Percentiles rank a stretch among this genome's conserved stretches.
These are phyloP conservation scores for Daldinia eschscholtzii DNA, from an alignment of 2,329 filamentous ascomycete genomes.

Conservation along the genomic window DNA sequence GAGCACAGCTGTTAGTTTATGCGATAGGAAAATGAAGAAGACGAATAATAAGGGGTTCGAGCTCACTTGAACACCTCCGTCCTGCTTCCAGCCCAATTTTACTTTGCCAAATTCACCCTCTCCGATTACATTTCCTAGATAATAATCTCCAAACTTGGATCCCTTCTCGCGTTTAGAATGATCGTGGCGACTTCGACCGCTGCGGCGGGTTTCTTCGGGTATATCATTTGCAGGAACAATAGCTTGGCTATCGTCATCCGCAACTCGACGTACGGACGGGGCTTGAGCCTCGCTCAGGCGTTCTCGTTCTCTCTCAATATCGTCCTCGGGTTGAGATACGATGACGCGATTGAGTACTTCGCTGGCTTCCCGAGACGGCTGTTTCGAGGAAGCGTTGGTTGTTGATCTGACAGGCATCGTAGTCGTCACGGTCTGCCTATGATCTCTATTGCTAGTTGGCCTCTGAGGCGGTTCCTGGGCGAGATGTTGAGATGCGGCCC, in stretches of 20 bases:
- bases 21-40: constrained; percentile 21
- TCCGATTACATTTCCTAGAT: constrained; percentile 93
- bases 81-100: constrained; percentile 97
- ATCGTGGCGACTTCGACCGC: constrained; percentile 70
- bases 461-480: constrained; percentile 58
- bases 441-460: constrained; percentile 57
- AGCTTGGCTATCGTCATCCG: constrained; percentile 58
- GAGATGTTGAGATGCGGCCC: constrained; percentile 53
- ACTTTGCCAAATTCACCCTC: constrained; percentile 99
- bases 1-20: constrained; percentile 39
- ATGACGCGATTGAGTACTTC: constrained; percentile 83
- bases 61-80: constrained; percentile 83
- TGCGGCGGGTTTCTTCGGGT: constrained; percentile 61
- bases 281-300: constrained; percentile 72
- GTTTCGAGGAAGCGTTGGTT: constrained; percentile 65
- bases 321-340: constrained; percentile 80
- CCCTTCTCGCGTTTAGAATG: constrained; percentile 75
- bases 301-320: constrained; percentile 78
- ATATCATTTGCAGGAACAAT: constrained; percentile 59
- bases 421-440: constrained; percentile 53
- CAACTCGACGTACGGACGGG: constrained; percentile 53
- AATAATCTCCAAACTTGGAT: constrained; percentile 94
- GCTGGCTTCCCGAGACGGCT: constrained; percentile 79
- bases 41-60: background rate
- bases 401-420: constrained; percentile 61